Conservation (phyloP, 257 asterid genomes). For the Solanum appendiculatum region DNA sequence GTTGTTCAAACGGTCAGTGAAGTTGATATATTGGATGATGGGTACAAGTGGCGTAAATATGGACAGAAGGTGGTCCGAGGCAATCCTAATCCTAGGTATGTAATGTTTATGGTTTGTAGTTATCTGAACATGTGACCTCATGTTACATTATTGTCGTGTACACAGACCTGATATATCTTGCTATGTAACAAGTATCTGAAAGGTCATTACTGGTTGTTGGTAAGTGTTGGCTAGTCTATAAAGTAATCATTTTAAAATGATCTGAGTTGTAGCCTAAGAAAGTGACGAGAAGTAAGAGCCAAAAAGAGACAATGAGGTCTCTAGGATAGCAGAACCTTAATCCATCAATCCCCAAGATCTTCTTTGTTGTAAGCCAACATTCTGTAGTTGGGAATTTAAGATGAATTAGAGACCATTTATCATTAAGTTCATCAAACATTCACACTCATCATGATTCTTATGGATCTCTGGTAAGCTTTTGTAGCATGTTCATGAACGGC, state of each 20-base stretch:
- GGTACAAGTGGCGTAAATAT: constrained; percentile 96
- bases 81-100: constrained; percentile 95
- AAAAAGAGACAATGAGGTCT: not conserved
- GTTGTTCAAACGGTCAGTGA: constrained; percentile 97
- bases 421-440: not conserved
- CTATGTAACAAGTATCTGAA: not conserved
- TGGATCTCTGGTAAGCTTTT: not conserved
- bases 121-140: not conserved
- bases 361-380: not conserved
- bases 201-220: not conserved
- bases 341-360: not conserved
- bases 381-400: not conserved
- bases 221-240: not conserved
- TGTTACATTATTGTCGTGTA: not conserved
- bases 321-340: not conserved
- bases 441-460: not conserved
- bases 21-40: constrained; percentile 96
- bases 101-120: not conserved
- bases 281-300: not conserved
- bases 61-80: constrained; percentile 99
- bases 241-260: not conserved
- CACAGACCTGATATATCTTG: not conserved
- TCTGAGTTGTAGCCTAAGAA: not conserved
- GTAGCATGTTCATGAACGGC: not conserved
- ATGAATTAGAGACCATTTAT: not conserved